phyloP scores from a whole-genome alignment of 139 green algal genomes.

The Picochlorum sp. region DNA sequence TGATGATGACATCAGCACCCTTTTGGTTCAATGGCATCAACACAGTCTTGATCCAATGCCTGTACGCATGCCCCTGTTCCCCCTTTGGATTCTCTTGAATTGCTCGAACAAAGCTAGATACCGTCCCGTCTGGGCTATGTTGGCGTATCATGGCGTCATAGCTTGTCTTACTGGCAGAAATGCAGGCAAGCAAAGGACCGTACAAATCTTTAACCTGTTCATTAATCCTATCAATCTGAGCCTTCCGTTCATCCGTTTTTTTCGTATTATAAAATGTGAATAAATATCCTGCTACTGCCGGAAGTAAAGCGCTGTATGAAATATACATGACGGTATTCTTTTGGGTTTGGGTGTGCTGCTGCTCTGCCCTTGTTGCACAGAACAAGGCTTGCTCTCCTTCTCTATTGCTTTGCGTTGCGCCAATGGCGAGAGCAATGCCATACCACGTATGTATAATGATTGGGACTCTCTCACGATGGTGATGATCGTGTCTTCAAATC shows the following conservation, averaged over 20 bases:
- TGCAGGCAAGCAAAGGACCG: constrained; percentile 70
- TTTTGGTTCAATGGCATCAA: constrained; percentile 82
- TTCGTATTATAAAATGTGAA: constrained; percentile 78
- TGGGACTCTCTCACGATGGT: no score
- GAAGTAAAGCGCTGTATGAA: background rate
- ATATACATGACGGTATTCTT: background rate
- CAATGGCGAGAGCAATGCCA: no score
- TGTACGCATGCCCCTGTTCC: constrained; percentile 52
- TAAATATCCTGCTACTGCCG: constrained; percentile 48
- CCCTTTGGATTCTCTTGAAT: constrained; percentile 45
- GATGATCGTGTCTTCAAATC: no score
- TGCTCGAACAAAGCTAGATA: constrained; percentile 40
- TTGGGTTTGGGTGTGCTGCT: background rate
- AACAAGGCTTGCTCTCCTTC: no score
- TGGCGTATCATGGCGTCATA: constrained; percentile 75
- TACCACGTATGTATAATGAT: no score
- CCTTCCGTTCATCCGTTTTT: constrained; percentile 68
- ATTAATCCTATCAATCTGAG: constrained; percentile 77
- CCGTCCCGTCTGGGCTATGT: constrained; percentile 59
- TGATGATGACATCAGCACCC: constrained; percentile 43
- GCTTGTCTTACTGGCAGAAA: constrained; percentile 62
- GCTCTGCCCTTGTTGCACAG: no score
- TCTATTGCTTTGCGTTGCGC: no score
- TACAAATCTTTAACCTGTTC: constrained; percentile 71
- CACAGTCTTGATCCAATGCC: constrained; percentile 73